Evolutionary conservation across 1,284 basidiomycete species (phyloP), one percentile per base, ranked within the genome.

Genomic region (Naganishia sp.): DNA sequence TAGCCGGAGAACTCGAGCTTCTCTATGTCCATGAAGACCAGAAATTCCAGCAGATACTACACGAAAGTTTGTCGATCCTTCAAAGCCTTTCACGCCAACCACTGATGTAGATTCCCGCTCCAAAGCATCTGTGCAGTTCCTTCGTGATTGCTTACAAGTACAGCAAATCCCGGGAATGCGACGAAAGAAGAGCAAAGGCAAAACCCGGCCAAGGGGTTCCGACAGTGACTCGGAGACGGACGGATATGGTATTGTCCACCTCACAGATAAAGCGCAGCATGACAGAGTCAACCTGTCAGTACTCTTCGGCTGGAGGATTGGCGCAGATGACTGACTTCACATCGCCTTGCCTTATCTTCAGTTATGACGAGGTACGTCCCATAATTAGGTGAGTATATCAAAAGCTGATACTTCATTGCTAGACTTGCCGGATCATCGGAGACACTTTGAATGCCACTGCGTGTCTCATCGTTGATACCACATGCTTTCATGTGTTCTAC

Each of bases 401-500:
- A 11, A 6, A 43, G 15, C 41, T 42, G 41, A 43, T 0, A 60
- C 73, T 72, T 21, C 75, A 72, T 62, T 71, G 73, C 65, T 72
- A 77, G 63, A 75, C 75, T 1, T 76, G 75, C 66, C 56, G 68
- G 6, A 74, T 76, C 54, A 75, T 77, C 15, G 67, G 76, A 2
- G 28, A 67, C 4, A 75, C 75, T 2, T 67, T 77, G 0, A 71
- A 73, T 46, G 74, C 76, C 0, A 72, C 74, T 56, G 75, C 76
- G 7, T 75, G 75, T 2, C 71, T 74, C 17, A 72, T 76, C 15
- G 72, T 77, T 31, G 76, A 77, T 56, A 65, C 76, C 0, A 71
- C 72, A 6, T 74, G 75, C 47, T 77, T 75, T 53, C 76, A 77
- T 54, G 66, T 77, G 7, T 77, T 77, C 53, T 77, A 74, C 50